Percentiles rank a stretch among this genome's conserved stretches.
Conservation (phyloP, 2,329 filamentous ascomycete species). For the Huntiella omanensis region DNA sequence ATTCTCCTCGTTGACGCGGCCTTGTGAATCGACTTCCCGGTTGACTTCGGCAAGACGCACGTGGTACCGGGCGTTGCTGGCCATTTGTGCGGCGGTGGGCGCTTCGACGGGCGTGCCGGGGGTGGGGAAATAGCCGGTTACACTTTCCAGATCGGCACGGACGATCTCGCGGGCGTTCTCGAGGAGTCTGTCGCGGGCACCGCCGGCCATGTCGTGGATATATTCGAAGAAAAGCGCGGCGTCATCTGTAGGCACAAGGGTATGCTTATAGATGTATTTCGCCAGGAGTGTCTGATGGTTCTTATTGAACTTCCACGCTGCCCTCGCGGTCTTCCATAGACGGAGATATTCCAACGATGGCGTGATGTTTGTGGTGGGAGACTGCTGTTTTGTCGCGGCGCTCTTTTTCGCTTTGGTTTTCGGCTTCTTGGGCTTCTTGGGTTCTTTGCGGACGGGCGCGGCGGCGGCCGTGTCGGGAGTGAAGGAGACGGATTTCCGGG, state of each 20-base stretch:
- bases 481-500: slow-evolving; percentile 31
- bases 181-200: slow-evolving; percentile 47
- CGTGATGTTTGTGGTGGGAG: slow-evolving; percentile 27
- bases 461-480: slow-evolving; percentile 20
- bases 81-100: slow-evolving; percentile 11
- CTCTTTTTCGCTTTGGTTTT: slow-evolving; percentile 22
- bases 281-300: slow-evolving; percentile 72
- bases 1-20: slow-evolving; percentile 31
- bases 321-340: slow-evolving; percentile 51
- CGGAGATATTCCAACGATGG: slow-evolving; percentile 59
- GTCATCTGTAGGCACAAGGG: slow-evolving; percentile 50
- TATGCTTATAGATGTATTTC: slow-evolving; percentile 59
- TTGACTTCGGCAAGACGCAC: slow-evolving; percentile 37
- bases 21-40: slow-evolving; percentile 19
- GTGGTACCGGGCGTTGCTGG: slow-evolving; percentile 27
- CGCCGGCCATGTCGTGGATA: slow-evolving; percentile 60
- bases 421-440: slow-evolving; percentile 18
- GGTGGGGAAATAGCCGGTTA: slow-evolving; percentile 23
- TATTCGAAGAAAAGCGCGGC: slow-evolving; percentile 57
- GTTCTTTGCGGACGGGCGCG: slow-evolving; percentile 13
- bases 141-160: slow-evolving; percentile 33
- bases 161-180: slow-evolving; percentile 46
- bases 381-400: slow-evolving; percentile 19
- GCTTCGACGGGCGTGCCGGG: neutral
- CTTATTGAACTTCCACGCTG: slow-evolving; percentile 90